Evolutionary conservation across 2,329 filamentous ascomycete genomes (phyloP).

Genomic region (Trichophyton simii): DNA sequence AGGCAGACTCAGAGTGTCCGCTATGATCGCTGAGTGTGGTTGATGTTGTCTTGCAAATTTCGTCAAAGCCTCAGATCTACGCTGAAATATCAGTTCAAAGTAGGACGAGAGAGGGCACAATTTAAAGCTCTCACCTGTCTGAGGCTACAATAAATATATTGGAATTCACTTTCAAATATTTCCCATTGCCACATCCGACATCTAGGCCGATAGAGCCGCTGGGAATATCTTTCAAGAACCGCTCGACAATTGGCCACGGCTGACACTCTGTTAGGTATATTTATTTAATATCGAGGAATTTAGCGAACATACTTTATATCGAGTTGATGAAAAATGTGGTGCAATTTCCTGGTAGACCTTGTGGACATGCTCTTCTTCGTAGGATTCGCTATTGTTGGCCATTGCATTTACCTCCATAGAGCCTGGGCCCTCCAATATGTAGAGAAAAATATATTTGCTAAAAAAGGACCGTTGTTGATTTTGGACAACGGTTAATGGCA

Average conservation of each 20-base stretch:
- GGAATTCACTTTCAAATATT: conserved; percentile 73
- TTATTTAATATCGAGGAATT: neutral
- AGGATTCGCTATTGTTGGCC: conserved; percentile 29
- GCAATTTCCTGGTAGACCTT: conserved; percentile 60
- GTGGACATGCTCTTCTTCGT: conserved; percentile 83
- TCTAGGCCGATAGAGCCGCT: conserved; percentile 73
- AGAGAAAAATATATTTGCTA: neutral
- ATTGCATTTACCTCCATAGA: neutral
- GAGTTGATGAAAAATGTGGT: conserved; percentile 37
- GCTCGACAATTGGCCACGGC: conserved; percentile 85
- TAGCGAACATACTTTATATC: conserved; percentile 45
- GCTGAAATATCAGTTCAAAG: conserved; percentile 2
- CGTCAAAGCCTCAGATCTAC: conserved; percentile 46
- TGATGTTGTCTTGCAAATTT: conserved; percentile 45
- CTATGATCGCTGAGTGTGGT: conserved; percentile 59
- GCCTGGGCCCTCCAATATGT: neutral
- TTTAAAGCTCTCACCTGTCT: conserved; percentile 52
- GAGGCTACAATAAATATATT: conserved; percentile 69
- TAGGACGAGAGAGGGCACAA: conserved; percentile 5
- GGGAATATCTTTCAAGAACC: conserved; percentile 55
- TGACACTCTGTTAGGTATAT: conserved; percentile 20
- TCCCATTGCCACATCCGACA: conserved; percentile 92
- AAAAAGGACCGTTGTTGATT: no score
- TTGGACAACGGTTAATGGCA: no score
- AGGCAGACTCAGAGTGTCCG: conserved; percentile 72